These are phyloP conservation scores for Blastobotrys capitulatus DNA, from an alignment of 1,139 yeast species.

Conservation along the genomic window DNA sequence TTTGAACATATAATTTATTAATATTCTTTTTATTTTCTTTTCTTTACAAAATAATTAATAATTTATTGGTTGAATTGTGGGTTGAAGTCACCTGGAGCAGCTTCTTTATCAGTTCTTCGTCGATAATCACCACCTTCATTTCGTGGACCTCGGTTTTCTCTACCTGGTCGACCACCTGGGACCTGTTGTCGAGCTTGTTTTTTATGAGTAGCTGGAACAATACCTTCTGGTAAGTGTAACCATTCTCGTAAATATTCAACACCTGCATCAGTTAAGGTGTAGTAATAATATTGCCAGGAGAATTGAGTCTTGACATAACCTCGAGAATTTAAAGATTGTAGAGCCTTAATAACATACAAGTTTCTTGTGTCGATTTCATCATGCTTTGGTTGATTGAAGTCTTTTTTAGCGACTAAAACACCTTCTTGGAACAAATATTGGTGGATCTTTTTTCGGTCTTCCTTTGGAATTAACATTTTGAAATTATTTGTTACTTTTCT, in stretches of 20 bases:
- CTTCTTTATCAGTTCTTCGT: conserved; percentile 36
- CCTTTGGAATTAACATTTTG: conserved; percentile 98
- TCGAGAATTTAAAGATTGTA: conserved; percentile 97
- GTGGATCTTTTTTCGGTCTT: conserved; percentile 99
- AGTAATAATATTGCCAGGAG: conserved; percentile 99
- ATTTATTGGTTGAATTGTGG: conserved; percentile 31
- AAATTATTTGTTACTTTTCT: neutral
- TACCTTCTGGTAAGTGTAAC: conserved; percentile 97
- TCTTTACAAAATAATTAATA: conserved; percentile 1
- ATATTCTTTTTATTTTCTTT: neutral
- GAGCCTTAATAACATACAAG: conserved; percentile 98
- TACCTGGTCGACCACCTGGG: conserved; percentile 35
- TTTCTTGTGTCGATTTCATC: conserved; percentile 97
- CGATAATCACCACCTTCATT: conserved; percentile 40
- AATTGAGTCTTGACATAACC: conserved; percentile 99
- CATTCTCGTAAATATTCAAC: conserved; percentile 97
- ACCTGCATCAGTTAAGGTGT: conserved; percentile 99
- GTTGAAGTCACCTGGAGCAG: conserved; percentile 31
- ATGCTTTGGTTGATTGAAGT: conserved; percentile 95
- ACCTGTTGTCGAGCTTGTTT: conserved; percentile 86
- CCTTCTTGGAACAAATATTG: conserved; percentile 99
- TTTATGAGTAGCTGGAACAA: conserved; percentile 98
- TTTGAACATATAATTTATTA: neutral
- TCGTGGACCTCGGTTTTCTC: conserved; percentile 30
- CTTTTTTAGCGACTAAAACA: conserved; percentile 99